These are phyloP conservation scores for Epichloe scottii DNA, from an alignment of 2,329 filamentous ascomycete genomes.

Conservation along the genomic window DNA sequence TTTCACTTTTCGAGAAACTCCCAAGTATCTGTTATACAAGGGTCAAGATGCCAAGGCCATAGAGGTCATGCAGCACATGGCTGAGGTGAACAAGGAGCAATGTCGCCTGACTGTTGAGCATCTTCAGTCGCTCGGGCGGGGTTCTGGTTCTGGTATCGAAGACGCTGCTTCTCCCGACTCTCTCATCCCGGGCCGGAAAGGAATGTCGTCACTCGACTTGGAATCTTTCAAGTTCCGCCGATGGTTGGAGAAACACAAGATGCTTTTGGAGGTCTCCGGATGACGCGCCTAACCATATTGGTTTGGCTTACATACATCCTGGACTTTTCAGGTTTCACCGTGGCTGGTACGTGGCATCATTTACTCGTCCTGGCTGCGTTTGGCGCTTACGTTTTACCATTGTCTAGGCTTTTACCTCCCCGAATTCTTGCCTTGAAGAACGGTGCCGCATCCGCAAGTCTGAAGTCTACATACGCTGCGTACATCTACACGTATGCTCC, in stretches of 20 bases:
- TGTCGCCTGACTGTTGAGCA: constrained; percentile 24
- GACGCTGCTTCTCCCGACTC: constrained; percentile 1
- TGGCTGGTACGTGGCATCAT: constrained; percentile 16
- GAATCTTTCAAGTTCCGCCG: constrained; percentile 1
- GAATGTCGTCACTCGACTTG: not conserved
- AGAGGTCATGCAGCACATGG: constrained; percentile 33
- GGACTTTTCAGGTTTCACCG: constrained; percentile 26
- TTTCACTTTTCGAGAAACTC: constrained; percentile 36
- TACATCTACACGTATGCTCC: constrained; percentile 43
- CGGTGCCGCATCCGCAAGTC: constrained; percentile 27
- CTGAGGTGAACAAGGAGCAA: constrained; percentile 23
- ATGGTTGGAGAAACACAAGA: constrained; percentile 16
- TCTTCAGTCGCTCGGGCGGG: constrained; percentile 17
- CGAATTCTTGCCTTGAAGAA: constrained; percentile 40
- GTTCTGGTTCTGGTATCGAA: not conserved
- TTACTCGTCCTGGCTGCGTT: not conserved
- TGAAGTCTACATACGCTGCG: constrained; percentile 35
- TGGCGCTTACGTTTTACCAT: not conserved
- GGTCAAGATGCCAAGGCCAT: constrained; percentile 34
- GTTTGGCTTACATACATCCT: constrained; percentile 26
- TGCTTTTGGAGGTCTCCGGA: constrained; percentile 21
- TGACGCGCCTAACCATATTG: constrained; percentile 23
- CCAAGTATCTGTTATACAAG: constrained; percentile 31
- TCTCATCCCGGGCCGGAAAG: not conserved
- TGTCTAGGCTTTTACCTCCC: constrained; percentile 27